These are phyloP conservation scores for Dioscorea alata DNA, from an alignment of 106 monocot species.

Conservation along the genomic window DNA sequence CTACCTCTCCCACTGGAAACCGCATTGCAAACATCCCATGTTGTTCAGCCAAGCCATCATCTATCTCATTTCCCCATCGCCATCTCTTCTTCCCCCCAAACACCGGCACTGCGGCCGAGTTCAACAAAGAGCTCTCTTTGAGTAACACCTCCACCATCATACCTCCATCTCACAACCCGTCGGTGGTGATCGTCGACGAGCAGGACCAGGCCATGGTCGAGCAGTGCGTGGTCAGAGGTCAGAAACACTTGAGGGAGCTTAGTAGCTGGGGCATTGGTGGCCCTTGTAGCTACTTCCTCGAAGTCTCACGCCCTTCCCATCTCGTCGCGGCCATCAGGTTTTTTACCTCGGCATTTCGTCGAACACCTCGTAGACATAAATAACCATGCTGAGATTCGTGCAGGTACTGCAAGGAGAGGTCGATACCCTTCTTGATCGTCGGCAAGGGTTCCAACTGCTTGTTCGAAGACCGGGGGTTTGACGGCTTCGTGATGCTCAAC, in stretches of 20 bases:
- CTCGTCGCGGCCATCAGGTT: conserved; percentile 23
- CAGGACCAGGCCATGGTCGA: conserved; percentile 6
- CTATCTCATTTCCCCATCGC: neutral
- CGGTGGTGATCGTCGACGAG: neutral
- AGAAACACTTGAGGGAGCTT: conserved; percentile 25
- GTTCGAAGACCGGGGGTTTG: conserved; percentile 36
- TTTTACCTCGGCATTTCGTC: neutral
- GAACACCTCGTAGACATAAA: neutral
- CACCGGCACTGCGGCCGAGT: neutral
- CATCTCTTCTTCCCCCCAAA: neutral
- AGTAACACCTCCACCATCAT: neutral
- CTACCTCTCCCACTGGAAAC: too few species aligned
- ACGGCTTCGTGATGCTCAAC: conserved; percentile 28
- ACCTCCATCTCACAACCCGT: neutral
- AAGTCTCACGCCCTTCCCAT: conserved; percentile 12
- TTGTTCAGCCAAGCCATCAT: neutral
- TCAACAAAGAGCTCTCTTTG: conserved; percentile 2
- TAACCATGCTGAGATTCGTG: neutral
- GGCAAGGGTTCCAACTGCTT: conserved; percentile 34
- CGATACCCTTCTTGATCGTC: conserved; percentile 9
- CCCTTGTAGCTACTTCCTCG: conserved; percentile 31
- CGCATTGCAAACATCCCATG: neutral
- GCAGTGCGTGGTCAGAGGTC: neutral
- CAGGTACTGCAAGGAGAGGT: conserved; percentile 4
- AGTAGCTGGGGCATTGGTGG: conserved; percentile 39